Evolutionary conservation across 768 basidiomycete genomes (phyloP).

Genomic region (Chalciporus pseudorubinellus): DNA sequence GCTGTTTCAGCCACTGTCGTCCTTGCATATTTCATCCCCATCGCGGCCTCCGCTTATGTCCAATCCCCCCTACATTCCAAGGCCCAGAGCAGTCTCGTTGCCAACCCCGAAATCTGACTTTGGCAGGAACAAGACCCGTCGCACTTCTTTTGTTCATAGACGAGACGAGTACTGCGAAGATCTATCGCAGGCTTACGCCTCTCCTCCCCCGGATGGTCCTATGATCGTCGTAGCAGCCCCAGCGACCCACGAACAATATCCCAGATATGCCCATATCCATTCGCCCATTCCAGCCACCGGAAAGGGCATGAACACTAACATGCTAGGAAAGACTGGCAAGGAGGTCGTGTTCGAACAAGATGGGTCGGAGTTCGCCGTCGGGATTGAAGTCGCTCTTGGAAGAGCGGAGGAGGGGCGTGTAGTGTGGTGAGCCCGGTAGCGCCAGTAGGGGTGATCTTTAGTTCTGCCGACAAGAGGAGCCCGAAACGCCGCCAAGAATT

Average conservation of each 20-base stretch:
- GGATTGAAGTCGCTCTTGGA: slow-evolving; percentile 32
- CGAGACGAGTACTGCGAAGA: slow-evolving; percentile 25
- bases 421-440: slow-evolving; percentile 24
- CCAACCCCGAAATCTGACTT: slow-evolving; percentile 11
- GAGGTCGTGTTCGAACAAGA: slow-evolving; percentile 27
- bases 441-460: neutral
- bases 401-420: slow-evolving; percentile 33
- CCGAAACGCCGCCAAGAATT: slow-evolving; percentile 5
- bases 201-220: slow-evolving; percentile 30
- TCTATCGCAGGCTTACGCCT: slow-evolving; percentile 29
- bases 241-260: slow-evolving; percentile 22
- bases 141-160: slow-evolving; percentile 13
- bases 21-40: slow-evolving; percentile 6
- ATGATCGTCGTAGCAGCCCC: slow-evolving; percentile 16
- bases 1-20: slow-evolving; percentile 28
- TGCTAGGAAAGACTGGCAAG: slow-evolving; percentile 14
- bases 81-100: slow-evolving; percentile 28
- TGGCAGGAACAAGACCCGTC: slow-evolving; percentile 9
- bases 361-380: slow-evolving; percentile 27
- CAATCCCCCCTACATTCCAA: slow-evolving; percentile 13
- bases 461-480: neutral
- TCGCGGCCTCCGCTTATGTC: slow-evolving; percentile 12
- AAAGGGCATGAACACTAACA: slow-evolving; percentile 10
- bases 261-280: slow-evolving; percentile 30
- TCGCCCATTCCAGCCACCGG: slow-evolving; percentile 14